Base-by-base conservation (phyloP, 2,329 filamentous ascomycete species). In the Claviceps sp. region DNA sequence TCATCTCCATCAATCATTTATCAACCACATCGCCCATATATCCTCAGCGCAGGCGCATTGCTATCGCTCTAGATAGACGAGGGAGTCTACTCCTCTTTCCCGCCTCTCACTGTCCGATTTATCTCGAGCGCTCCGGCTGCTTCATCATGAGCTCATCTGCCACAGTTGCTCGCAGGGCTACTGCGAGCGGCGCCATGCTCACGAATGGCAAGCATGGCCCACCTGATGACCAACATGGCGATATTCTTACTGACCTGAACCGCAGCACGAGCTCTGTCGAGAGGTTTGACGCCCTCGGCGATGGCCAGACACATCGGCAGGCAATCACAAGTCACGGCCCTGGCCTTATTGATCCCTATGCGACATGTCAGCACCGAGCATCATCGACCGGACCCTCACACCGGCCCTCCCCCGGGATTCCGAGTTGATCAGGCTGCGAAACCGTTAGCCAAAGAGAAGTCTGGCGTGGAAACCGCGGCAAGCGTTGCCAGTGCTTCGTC, bases 391-490 rank as follows among this genome's bases (percentile, higher is more conserved):
- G 70, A 74, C 54, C 65, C 69, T 26, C 68, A 77, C 50, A 73
- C 76, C 51, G 82, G 79, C 48, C 90, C 89, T 45, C 90, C 90
- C 53, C 90, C 89, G 14, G 90, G 90, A 30, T 96, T 95, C 74
- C 90, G 93, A 65, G 75, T 87, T n/a, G 84, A 91, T 63, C 77
- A 89, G 71, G 90, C 90, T 59, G 91, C 89, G 78, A 91, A 89
- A 65, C 87, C 89, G 13, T 73, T 93, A 47, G 70, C 81, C 2
- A 80, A 80, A 62, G 79, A 84, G 52, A 61, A 63, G 34, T 58
- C 61, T 19, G 57, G 65, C 13, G 57, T 67, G 14, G 65, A 66
- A 56, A 60, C 62, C n/a, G 54, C 65, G 13, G 61, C 59, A 19
- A 50, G 59, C 13, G 56, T 63, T 4, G 58, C 59, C 41, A 60